Base-by-base conservation (phyloP, 2,329 filamentous ascomycete genomes). In the Hypoxylon sp. region DNA sequence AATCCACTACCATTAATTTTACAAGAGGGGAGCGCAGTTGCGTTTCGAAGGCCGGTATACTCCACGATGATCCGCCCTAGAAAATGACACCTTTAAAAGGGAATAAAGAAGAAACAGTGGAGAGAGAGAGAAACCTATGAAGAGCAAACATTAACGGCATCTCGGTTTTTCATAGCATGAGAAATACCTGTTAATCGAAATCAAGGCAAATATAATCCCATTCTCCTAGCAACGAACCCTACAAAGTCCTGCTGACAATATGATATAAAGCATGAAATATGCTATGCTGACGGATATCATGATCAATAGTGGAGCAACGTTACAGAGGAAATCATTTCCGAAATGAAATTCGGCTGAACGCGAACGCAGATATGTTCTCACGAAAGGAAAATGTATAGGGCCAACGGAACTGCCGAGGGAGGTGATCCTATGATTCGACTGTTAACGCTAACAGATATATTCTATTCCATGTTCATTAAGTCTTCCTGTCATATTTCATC, bases 281-380 rank as follows among this genome's bases (percentile, higher is more conserved):
- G 26, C 19, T 11, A 39, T 42, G 9, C n/a, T 13, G 54, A 54
- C 4, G 46, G 22, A 48, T 35, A n/a, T n/a, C 13, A 35, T n/a
- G 9, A 47, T 47, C 5, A 46, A 53, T 5, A 19, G 13, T 1
- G 14, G 52, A n/a, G 19, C 39, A 58, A 58, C 53, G 47, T 37
- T 37, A 52, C 4, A 22, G 35, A 35, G 54, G 39, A 53, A 53
- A 4, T 42, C 19, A 31, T 33, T 2, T 22, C 54, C 50, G 22
- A 13, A 55, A 55, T 35, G 17, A 33, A 39, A 53, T 53, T 24
- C 51, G 65, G 65, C 55, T 64, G 65, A 68, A 58, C 31, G 31
- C 22, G n/a, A 48, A 14, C 31, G 31, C 22, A 11, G 42, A 14
- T 8, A 42, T 42, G 31, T 46, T 50, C 14, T 19, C 17, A 24